Base-by-base conservation (phyloP, 345 rosid species). In the Ceriops decandra region DNA sequence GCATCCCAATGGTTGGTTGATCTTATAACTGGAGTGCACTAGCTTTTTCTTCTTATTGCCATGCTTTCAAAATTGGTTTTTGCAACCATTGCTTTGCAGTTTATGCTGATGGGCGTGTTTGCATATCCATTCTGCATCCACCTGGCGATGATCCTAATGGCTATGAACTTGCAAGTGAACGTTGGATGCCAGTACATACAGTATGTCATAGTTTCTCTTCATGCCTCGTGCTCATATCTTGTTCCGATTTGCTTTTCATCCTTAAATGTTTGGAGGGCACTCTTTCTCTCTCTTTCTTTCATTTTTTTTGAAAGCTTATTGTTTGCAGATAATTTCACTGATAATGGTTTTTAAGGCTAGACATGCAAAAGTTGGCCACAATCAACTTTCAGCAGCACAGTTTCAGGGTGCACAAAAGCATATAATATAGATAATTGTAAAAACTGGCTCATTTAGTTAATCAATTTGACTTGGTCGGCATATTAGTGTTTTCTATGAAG, bases 111-210 rank as follows among this genome's bases (percentile, higher is more conserved):
- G 99, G 99, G 31, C 89, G 87, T 56, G 99, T 95, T 73, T 95
- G 99, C 82, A 95, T 95, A 66, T 95, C 99, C 21, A 91, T 95
- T 75, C 96, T 95, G 68, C 97, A 95, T 78, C 99, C 99, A 57
- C 99, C 99, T 5, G 99, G 99, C 60, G 97, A 91, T 62, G 99
- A 95, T 77, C 99, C 97, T 52, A 90, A 85, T 52, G 99, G 99
- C 62, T 93, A 95, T 64, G 99, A 95, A 82, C 92, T 95, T 81
- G 97, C 99, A 69, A 91, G 91, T 68, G 99, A 95, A 63, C 95
- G 99, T 8, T 95, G 97, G 97, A 85, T 76, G 72, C 99, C 97
- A 31, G 95, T 95, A 64, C 97, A 95, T 76, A 95, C 99, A 0
- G 97, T 95, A 85, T 73, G 89, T 77, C 58, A 35, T 35, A 36